These are phyloP conservation scores for Zasmidium angulare DNA, from an alignment of 2,329 filamentous ascomycete species.

Conservation along the genomic window DNA sequence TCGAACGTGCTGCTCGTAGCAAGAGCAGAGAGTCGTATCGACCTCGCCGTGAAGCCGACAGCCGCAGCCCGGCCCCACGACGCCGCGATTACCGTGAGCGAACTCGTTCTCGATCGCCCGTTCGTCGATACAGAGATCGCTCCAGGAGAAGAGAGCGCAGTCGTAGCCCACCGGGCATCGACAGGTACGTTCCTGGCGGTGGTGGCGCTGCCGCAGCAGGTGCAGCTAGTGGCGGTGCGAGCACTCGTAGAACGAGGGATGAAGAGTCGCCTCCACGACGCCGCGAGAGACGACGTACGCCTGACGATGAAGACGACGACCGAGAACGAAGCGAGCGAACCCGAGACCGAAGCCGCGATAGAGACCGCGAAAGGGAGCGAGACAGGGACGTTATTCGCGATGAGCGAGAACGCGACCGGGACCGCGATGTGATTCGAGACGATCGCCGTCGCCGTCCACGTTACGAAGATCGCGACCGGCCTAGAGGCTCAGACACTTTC, in stretches of 20 bases:
- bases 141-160: constrained; percentile 28
- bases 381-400: neutral
- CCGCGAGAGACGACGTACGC: neutral
- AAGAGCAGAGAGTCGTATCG: constrained; percentile 18
- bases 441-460: constrained; percentile 11
- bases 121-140: constrained; percentile 17
- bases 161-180: constrained; percentile 36
- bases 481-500: constrained; percentile 7
- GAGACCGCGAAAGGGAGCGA: neutral
- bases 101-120: constrained; percentile 22
- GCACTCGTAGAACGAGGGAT: constrained; percentile 12
- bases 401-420: neutral
- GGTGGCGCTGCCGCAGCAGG: constrained; percentile 13
- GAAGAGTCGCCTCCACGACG: constrained; percentile 9
- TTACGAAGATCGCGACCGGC: constrained; percentile 27
- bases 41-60: constrained; percentile 24
- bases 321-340: neutral
- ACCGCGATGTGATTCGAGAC: constrained; percentile 1
- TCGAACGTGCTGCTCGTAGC: constrained; percentile 26
- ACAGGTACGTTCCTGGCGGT: constrained; percentile 42
- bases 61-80: constrained; percentile 23
- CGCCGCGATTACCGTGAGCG: constrained; percentile 21
- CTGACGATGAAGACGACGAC: constrained; percentile 6
- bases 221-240: constrained; percentile 5
- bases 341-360: constrained; percentile 2